A percentile compares a stretch with the other conserved stretches of the same genome.
These are phyloP conservation scores for Debaryomyces tyrocola DNA, from an alignment of 805 yeast species.

Conservation along the genomic window DNA sequence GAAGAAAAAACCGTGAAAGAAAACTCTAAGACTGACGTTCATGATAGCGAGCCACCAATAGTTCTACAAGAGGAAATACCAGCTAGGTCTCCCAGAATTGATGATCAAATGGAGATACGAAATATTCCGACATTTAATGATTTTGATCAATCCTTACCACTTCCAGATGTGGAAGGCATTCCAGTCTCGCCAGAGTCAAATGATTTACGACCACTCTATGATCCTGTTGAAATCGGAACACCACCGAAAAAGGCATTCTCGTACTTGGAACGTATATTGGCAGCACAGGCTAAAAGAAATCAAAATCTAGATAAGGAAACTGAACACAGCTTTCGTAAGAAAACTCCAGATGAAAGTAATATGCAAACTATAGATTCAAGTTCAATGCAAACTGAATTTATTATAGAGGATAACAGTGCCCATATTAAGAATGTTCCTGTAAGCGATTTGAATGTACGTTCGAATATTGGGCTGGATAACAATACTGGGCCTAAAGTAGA, in stretches of 20 bases:
- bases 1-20: slow-evolving; percentile 3
- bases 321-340: background rate
- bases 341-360: background rate
- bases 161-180: slow-evolving; percentile 18
- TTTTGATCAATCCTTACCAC: slow-evolving; percentile 28
- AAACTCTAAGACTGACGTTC: background rate
- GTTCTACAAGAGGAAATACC: background rate
- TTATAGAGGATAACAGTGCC: background rate
- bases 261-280: slow-evolving; percentile 33
- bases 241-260: slow-evolving; percentile 14
- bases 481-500: too few relatives aligned
- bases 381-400: background rate
- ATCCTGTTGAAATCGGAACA: background rate
- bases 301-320: background rate
- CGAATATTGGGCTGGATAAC: too few relatives aligned
- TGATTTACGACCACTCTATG: too few relatives aligned
- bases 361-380: background rate
- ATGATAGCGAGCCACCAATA: background rate
- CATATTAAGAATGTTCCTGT: background rate
- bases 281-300: slow-evolving; percentile 15
- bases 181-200: background rate
- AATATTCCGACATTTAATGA: slow-evolving; percentile 13
- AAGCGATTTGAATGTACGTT: too few relatives aligned
- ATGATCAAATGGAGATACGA: slow-evolving; percentile 5
- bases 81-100: background rate